Conservation (phyloP, 805 yeast species). For the Starmerella asiatica region DNA sequence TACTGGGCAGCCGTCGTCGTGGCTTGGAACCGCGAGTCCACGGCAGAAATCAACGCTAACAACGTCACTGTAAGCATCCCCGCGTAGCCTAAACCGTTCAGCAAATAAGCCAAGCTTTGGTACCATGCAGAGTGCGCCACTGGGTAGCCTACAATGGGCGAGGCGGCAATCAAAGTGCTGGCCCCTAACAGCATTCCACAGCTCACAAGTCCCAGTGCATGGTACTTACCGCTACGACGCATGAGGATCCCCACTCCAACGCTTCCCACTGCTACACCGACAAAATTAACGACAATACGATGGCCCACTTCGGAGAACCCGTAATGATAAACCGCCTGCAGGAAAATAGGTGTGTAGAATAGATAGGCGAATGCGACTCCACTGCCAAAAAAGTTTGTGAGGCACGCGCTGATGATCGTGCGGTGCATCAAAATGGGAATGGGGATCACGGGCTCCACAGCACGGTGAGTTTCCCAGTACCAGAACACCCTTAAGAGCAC, state of each 20-base stretch:
- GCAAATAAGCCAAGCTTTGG: conserved; percentile 24
- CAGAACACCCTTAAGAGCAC: conserved; percentile 32
- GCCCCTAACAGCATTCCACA: conserved; percentile 39
- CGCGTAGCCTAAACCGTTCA: conserved; percentile 56
- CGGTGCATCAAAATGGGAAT: conserved; percentile 42
- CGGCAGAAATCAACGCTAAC: conserved; percentile 64
- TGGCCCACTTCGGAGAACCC: conserved; percentile 63
- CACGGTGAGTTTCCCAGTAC: conserved; percentile 38
- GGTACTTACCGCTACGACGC: conserved; percentile 54
- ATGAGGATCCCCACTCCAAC: conserved; percentile 53
- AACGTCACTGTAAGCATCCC: conserved; percentile 56
- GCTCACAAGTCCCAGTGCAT: conserved; percentile 32
- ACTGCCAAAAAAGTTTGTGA: conserved; percentile 56
- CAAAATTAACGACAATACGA: conserved; percentile 42
- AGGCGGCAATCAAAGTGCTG: conserved; percentile 26
- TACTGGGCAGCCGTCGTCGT: conserved; percentile 81
- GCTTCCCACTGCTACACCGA: conserved; percentile 57
- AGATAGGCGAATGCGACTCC: conserved; percentile 53
- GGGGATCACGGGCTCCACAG: conserved; percentile 57
- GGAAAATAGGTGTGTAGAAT: conserved; percentile 61
- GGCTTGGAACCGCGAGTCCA: conserved; percentile 57
- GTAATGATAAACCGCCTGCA: conserved; percentile 48
- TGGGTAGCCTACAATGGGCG: conserved; percentile 37
- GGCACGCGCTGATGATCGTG: conserved; percentile 51
- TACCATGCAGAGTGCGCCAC: conserved; percentile 45